Percentiles rank a stretch among this genome's conserved stretches.
Conservation (phyloP, 2,329 filamentous ascomycete genomes). For the Aspergillus ochraceus region DNA sequence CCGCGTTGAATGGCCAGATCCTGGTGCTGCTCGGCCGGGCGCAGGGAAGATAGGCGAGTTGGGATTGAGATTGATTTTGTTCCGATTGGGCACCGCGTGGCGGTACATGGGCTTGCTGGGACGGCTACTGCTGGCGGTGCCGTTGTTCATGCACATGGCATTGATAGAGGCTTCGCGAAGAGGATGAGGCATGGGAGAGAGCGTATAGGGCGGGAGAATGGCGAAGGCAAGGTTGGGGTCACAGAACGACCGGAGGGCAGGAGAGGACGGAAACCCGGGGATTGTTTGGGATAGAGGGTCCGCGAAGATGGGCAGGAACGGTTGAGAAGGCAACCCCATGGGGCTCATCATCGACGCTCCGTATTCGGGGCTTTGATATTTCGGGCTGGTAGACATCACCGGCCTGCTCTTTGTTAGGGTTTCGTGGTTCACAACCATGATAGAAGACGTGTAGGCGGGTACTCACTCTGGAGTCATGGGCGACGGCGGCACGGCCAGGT, state of each 20-base stretch:
- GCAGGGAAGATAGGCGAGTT: conserved; percentile 5
- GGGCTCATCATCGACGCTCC: conserved; percentile 22
- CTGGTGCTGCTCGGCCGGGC: conserved; percentile 8
- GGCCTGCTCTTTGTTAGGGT: conserved; percentile 18
- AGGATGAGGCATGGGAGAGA: conserved; percentile 19
- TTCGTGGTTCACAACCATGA: neutral
- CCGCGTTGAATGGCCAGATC: conserved; percentile 4
- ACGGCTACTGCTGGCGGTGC: conserved; percentile 11
- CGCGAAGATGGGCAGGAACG: conserved; percentile 30
- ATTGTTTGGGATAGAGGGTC: conserved; percentile 24
- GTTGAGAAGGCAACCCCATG: conserved; percentile 23
- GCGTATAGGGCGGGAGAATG: conserved; percentile 30
- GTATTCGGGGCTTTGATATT: conserved; percentile 29
- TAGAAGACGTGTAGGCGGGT: conserved; percentile 1
- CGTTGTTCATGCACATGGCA: conserved; percentile 4
- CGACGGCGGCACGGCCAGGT: conserved; percentile 33
- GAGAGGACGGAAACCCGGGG: conserved; percentile 29
- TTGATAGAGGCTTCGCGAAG: conserved; percentile 9
- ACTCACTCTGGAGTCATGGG: conserved; percentile 40
- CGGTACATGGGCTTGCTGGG: neutral
- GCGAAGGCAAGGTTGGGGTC: conserved; percentile 25
- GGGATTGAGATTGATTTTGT: conserved; percentile 12
- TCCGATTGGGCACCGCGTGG: neutral
- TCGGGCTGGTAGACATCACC: conserved; percentile 19
- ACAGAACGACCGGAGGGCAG: conserved; percentile 29